A percentile compares a stretch with the other conserved stretches of the same genome.
Evolutionary conservation across 805 yeast species (phyloP).

Genomic region (Candida succiphila): DNA sequence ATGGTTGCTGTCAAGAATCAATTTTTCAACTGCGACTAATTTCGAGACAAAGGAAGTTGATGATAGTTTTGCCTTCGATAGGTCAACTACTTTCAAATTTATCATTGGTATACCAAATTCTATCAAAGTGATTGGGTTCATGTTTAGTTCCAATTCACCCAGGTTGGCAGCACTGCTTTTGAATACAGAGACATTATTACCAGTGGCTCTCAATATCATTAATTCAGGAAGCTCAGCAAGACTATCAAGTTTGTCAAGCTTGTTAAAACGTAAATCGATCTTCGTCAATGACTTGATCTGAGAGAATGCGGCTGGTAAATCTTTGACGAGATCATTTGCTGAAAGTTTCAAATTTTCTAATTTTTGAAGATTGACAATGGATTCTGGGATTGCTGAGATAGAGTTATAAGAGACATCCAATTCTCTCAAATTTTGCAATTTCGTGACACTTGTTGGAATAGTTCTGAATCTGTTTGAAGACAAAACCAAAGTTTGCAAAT

Average conservation of each 20-base stretch:
- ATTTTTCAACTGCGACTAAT: conserved; percentile 58
- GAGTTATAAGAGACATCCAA: conserved; percentile 80
- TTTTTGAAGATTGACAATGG: conserved; percentile 47
- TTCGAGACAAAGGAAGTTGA: conserved; percentile 57
- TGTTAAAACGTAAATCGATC: conserved; percentile 71
- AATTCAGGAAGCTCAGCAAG: conserved; percentile 49
- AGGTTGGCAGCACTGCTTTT: conserved; percentile 52
- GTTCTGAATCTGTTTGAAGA: conserved; percentile 64
- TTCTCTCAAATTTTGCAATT: conserved; percentile 46
- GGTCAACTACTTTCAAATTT: conserved; percentile 59
- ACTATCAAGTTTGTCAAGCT: conserved; percentile 40
- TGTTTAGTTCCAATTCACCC: conserved; percentile 62
- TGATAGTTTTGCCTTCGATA: conserved; percentile 76
- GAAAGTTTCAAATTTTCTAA: conserved; percentile 65
- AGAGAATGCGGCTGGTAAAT: conserved; percentile 42
- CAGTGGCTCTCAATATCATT: conserved; percentile 65
- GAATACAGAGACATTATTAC: conserved; percentile 66
- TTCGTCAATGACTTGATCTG: conserved; percentile 50
- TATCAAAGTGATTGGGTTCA: conserved; percentile 75
- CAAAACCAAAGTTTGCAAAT: conserved; percentile 54
- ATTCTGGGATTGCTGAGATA: conserved; percentile 48
- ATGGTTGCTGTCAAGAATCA: conserved; percentile 75
- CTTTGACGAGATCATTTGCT: conserved; percentile 52
- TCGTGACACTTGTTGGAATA: conserved; percentile 59
- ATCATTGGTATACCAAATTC: conserved; percentile 42